Conservation (phyloP, 805 yeast genomes). For the Candida glaebosa region DNA sequence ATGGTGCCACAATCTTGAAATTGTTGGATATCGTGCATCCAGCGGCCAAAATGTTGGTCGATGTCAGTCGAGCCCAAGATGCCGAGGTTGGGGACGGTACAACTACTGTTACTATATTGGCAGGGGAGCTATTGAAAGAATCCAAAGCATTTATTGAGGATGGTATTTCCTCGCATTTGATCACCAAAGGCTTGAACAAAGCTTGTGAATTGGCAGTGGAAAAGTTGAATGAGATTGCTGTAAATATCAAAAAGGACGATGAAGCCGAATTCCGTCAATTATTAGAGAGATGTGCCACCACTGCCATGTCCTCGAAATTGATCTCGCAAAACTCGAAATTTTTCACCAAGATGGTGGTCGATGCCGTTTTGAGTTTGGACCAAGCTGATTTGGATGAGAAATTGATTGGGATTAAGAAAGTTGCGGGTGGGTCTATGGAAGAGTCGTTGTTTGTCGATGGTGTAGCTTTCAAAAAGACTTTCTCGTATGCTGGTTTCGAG, state of each 20-base stretch:
- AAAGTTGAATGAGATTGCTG: constrained; percentile 70
- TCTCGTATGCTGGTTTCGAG: constrained; percentile 97
- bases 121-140: constrained; percentile 93
- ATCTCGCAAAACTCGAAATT: constrained; percentile 84
- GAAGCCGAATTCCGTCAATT: constrained; percentile 56
- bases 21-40: constrained; percentile 95
- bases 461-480: constrained; percentile 96
- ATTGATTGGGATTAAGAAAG: constrained; percentile 89
- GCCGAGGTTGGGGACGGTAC: constrained; percentile 99
- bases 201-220: constrained; percentile 77
- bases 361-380: constrained; percentile 86
- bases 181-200: constrained; percentile 80
- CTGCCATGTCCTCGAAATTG: constrained; percentile 96
- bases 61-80: constrained; percentile 93
- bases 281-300: constrained; percentile 87
- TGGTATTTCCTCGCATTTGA: constrained; percentile 88
- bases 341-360: constrained; percentile 95
- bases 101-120: constrained; percentile 90
- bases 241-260: constrained; percentile 55
- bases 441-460: constrained; percentile 88
- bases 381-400: constrained; percentile 82
- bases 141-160: constrained; percentile 90
- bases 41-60: constrained; percentile 94
- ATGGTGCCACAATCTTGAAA: constrained; percentile 94
- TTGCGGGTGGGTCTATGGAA: constrained; percentile 95